phyloP scores from a whole-genome alignment of 2,329 filamentous ascomycete genomes.

The Claviceps sp. region DNA sequence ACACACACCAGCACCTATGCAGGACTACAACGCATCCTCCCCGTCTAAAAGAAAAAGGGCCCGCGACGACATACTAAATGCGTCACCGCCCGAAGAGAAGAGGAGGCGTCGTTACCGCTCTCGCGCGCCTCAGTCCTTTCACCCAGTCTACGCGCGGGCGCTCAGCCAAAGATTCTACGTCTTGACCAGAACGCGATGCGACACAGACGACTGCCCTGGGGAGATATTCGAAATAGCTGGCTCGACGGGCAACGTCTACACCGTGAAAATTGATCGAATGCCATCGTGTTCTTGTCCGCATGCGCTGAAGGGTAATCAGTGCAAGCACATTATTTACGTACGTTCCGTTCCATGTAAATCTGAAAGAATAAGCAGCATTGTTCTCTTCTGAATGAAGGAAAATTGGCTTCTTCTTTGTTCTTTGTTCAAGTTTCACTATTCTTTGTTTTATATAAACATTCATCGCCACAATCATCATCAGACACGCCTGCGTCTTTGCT shows the following conservation, averaged over 20 bases:
- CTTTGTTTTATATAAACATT: not conserved
- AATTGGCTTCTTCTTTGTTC: not conserved
- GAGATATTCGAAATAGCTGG: constrained; percentile 48
- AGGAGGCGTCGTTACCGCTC: constrained; percentile 21
- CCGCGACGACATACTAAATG: not conserved
- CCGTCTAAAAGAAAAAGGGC: constrained; percentile 10
- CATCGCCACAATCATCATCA: too few relatives aligned
- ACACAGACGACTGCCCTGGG: constrained; percentile 24
- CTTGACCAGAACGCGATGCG: constrained; percentile 24
- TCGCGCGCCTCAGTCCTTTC: constrained; percentile 21
- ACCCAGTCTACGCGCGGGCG: constrained; percentile 25
- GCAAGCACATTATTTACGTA: constrained; percentile 53
- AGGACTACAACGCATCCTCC: not conserved
- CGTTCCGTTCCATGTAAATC: not conserved
- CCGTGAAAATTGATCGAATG: constrained; percentile 35
- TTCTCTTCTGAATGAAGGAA: not conserved
- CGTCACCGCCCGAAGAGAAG: constrained; percentile 17
- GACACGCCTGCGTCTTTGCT: not conserved
- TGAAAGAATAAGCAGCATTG: not conserved
- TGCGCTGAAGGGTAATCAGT: constrained; percentile 38
- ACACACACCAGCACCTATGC: not conserved
- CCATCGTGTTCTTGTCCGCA: constrained; percentile 46
- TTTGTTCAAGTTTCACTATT: not conserved
- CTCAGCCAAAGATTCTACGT: constrained; percentile 33
- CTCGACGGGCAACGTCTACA: constrained; percentile 54